Base-by-base conservation (phyloP, 768 basidiomycete genomes). In the Termitomyces sp. region DNA sequence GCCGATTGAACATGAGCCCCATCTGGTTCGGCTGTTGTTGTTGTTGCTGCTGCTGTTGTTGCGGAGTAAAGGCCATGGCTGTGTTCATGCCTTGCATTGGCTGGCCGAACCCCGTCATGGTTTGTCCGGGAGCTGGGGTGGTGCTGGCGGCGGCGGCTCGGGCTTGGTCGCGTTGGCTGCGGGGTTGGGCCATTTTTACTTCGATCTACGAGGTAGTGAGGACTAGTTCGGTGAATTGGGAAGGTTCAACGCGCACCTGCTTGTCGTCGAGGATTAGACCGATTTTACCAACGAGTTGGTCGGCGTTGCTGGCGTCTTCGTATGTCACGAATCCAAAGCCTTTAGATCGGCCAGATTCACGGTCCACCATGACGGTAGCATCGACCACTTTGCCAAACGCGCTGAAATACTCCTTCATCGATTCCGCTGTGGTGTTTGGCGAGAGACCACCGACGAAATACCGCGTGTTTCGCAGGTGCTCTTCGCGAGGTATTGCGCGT, bases 281-380 rank as follows among this genome's bases (percentile, higher is more conserved):
- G n/a, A 82, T 73, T 59, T 83, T 83, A 3, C 81, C 84, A 42
- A 92, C 81, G 10, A 88, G 80, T 59, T 83, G 81, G 26, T 88
- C 86, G 7, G 86, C 79, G 57, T 80, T 82, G 39, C 79, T 80
- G 53, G 74, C 76, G 60, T 88, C 84, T 61, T 85, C 83, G 67
- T 90, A 93, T 0, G 90, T 93, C 46, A 92, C 86, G 60, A 93
- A 93, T 0, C 90, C 91, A 62, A 93, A 93, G 1, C 91, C 91
- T 69, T 92, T 90, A 32, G 85, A 87, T 26, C 88, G 76, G 5
- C 79, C 81, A 12, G 86, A 82, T 55, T 91, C 88, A 51, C 87
- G 79, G 68, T 93, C 91, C 57, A 90, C 78, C 91, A 93, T 93
- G 52, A 93, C 88, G 3, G 89, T 92, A 3, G 90, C 83, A 64